Evolutionary conservation across 768 basidiomycete genomes (phyloP).

Genomic region (Clitopilus passeckerianus): DNA sequence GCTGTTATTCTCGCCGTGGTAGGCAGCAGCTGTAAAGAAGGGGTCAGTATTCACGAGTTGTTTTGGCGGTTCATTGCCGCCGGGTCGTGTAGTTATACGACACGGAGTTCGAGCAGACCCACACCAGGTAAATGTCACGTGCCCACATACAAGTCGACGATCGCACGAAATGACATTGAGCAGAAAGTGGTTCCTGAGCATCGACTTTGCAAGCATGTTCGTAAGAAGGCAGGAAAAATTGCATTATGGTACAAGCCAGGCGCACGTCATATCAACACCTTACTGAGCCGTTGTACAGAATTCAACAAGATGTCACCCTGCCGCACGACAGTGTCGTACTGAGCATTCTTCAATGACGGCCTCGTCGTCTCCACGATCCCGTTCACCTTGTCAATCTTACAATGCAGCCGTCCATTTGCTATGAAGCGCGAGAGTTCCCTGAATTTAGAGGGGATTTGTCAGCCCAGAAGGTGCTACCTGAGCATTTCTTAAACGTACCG

Average conservation of each 20-base stretch:
- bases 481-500: conserved; percentile 42
- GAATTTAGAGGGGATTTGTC: not conserved
- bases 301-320: conserved; percentile 89
- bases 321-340: conserved; percentile 91
- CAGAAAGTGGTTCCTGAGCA: not conserved
- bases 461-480: not conserved
- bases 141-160: not conserved
- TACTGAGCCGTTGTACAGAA: conserved; percentile 83
- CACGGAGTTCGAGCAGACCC: not conserved
- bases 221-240: not conserved
- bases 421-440: conserved; percentile 94
- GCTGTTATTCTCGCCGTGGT: not conserved
- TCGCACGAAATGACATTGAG: not conserved
- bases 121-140: not conserved
- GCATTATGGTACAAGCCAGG: not conserved
- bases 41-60: not conserved
- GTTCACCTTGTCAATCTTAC: conserved; percentile 91
- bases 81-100: not conserved
- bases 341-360: conserved; percentile 61
- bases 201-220: not conserved
- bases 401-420: conserved; percentile 77
- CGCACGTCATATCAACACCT: conserved; percentile 49
- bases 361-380: conserved; percentile 92
- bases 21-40: not conserved
- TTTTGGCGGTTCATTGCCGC: not conserved